Conservation (phyloP, 2,329 filamentous ascomycete species). For the Sphaerulina populicola region DNA sequence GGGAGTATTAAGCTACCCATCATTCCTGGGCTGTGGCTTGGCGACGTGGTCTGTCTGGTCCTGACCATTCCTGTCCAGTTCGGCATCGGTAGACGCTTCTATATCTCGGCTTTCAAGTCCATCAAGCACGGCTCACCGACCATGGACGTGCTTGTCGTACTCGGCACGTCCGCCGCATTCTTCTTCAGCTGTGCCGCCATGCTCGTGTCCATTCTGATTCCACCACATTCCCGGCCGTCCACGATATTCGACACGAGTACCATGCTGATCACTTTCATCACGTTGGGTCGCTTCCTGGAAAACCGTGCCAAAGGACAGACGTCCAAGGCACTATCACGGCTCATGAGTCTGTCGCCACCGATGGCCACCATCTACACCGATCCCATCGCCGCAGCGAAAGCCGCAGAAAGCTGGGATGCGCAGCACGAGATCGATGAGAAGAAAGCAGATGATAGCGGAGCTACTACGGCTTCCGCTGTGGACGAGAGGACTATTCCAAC, state of each 20-base stretch:
- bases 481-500: constrained; percentile 85
- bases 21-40: constrained; percentile 70
- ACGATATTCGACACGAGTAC: constrained; percentile 97
- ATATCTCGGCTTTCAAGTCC: constrained; percentile 86
- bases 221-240: constrained; percentile 69
- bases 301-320: constrained; percentile 95
- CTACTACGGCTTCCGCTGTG: constrained; percentile 50
- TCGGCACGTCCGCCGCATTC: constrained; percentile 91
- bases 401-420: constrained; percentile 67
- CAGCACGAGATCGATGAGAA: constrained; percentile 40
- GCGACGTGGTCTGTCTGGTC: constrained; percentile 72
- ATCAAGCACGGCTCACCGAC: constrained; percentile 84
- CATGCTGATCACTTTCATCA: constrained; percentile 96
- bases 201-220: constrained; percentile 66
- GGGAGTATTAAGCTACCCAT: constrained; percentile 57
- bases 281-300: constrained; percentile 81
- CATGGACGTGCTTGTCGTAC: constrained; percentile 92
- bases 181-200: constrained; percentile 89
- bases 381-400: constrained; percentile 85
- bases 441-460: constrained; percentile 30
- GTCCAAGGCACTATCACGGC: constrained; percentile 78
- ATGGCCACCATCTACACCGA: constrained; percentile 97
- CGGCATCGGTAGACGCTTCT: constrained; percentile 90
- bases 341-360: constrained; percentile 93
- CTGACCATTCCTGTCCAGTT: constrained; percentile 94